Evolutionary conservation across 2,329 filamentous ascomycete species (phyloP).

Genomic region (Cercospora janseana): DNA sequence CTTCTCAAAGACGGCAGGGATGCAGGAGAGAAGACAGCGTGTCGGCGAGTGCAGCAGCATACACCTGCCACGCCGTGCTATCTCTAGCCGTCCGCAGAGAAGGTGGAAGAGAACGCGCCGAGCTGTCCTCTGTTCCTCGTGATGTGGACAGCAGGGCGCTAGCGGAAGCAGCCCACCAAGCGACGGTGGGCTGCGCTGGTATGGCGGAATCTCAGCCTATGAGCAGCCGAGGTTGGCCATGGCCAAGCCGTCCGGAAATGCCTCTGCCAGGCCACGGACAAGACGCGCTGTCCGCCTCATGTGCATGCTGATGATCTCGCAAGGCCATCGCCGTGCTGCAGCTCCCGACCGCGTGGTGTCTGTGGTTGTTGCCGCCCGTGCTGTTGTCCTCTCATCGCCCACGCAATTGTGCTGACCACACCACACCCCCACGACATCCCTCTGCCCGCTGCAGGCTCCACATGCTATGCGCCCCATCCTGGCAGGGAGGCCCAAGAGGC

Average conservation of each 20-base stretch:
- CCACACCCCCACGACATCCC: too few relatives aligned
- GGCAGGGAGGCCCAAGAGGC: too few relatives aligned
- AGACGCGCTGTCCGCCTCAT: neutral
- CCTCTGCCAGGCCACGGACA: neutral
- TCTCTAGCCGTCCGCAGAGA: neutral
- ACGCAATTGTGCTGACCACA: too few relatives aligned
- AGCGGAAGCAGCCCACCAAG: constrained; percentile 1
- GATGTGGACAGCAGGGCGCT: constrained; percentile 2
- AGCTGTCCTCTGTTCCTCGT: neutral
- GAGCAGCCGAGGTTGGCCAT: constrained; percentile 5
- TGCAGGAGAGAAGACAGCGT: neutral
- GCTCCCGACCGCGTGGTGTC: too few relatives aligned
- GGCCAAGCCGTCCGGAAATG: neutral
- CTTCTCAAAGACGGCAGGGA: neutral
- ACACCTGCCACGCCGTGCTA: neutral
- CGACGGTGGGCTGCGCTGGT: constrained; percentile 5
- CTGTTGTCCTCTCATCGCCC: too few relatives aligned
- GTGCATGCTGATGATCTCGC: too few relatives aligned
- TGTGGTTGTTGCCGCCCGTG: too few relatives aligned
- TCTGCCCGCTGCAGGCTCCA: too few relatives aligned
- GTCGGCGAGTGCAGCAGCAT: neutral
- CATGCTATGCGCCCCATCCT: too few relatives aligned
- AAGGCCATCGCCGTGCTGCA: too few relatives aligned
- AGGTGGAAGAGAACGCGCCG: neutral
- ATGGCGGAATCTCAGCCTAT: constrained; percentile 14